Evolutionary conservation across 1,284 basidiomycete species (phyloP), one percentile per base, ranked within the genome.

Genomic region (Microbotryum intermedium): DNA sequence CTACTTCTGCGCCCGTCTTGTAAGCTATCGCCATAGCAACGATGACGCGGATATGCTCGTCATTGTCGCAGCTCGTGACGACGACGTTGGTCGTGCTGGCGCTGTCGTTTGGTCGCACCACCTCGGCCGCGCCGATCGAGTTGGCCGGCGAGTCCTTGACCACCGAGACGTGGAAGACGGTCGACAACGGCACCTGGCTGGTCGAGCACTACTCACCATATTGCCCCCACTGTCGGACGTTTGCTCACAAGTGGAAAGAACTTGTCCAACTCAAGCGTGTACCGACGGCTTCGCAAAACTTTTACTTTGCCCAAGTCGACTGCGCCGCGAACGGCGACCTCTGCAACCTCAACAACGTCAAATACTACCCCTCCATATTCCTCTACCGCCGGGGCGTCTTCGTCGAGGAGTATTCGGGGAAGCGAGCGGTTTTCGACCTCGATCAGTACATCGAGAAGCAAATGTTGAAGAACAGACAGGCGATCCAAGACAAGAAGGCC

Each of bases 271-370:
- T 85, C 43, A 83, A 82, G 58, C 78, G 82, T 61, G 73, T 75
- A 48, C 77, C 81, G 44, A 74, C 80, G 45, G 74, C 81, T 69
- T 79, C 84, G 10, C 67, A 74, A 0, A 79, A 79, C 10, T 83
- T 94, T 11, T 80, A 82, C 58, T 79, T 92, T 60, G 90, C 86
- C 0, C 90, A 91, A 72, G 85, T 95, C 48, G 85, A 94, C 74
- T 95, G 92, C 72, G 79, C 84, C 0, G 79, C 85, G 4, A 79
- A 90, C 72, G 89, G 89, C 70, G 90, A 94, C 72, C 77, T 94
- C 6, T 95, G 91, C 73, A 76, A 79, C 53, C 77, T 79, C 21
- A 84, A 91, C 66, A 76, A 77, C 23, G 78, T 94, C 69, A 79
- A 77, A 23, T 84, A 83, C 57, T 94, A 91, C 73, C 91, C 91